phyloP scores from a whole-genome alignment of 192 early-diverging fungal species.

The Chytriomyces hyalinus region DNA sequence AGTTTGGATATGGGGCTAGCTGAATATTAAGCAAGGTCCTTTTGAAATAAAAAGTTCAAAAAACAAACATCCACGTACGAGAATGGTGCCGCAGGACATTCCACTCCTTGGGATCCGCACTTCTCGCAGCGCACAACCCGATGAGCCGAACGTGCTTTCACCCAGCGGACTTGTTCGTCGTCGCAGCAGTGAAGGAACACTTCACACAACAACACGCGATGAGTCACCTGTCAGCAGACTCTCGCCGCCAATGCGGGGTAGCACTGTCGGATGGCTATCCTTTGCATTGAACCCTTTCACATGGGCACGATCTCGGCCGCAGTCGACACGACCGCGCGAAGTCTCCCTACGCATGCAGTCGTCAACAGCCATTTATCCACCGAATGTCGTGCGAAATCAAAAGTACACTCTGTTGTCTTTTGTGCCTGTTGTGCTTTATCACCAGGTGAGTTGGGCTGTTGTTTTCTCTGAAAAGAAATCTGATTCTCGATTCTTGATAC shows the following conservation, averaged over 20 bases:
- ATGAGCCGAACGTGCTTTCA: too few relatives aligned
- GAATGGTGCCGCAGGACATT: background rate
- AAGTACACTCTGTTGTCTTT: slow-evolving; percentile 92
- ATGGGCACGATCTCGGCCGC: background rate
- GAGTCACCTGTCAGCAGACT: too few relatives aligned
- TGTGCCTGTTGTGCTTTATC: slow-evolving; percentile 89
- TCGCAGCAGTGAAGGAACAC: too few relatives aligned
- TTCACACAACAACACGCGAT: too few relatives aligned
- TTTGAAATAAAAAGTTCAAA: background rate
- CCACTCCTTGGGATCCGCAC: too few relatives aligned
- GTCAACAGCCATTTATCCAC: slow-evolving; percentile 39
- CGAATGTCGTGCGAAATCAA: slow-evolving; percentile 88
- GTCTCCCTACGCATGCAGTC: background rate
- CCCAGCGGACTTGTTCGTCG: too few relatives aligned
- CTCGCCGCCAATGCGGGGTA: too few relatives aligned
- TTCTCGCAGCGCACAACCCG: too few relatives aligned
- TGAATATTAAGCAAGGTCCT: background rate
- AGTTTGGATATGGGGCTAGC: background rate
- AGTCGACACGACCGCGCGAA: background rate
- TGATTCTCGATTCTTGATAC: background rate
- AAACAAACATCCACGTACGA: background rate
- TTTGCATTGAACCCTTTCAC: background rate
- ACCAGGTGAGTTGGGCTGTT: slow-evolving; percentile 71
- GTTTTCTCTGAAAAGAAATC: background rate
- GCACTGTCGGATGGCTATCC: background rate